Base-by-base conservation (phyloP, 2,329 filamentous ascomycete genomes). In the Colletotrichum brevisporum region DNA sequence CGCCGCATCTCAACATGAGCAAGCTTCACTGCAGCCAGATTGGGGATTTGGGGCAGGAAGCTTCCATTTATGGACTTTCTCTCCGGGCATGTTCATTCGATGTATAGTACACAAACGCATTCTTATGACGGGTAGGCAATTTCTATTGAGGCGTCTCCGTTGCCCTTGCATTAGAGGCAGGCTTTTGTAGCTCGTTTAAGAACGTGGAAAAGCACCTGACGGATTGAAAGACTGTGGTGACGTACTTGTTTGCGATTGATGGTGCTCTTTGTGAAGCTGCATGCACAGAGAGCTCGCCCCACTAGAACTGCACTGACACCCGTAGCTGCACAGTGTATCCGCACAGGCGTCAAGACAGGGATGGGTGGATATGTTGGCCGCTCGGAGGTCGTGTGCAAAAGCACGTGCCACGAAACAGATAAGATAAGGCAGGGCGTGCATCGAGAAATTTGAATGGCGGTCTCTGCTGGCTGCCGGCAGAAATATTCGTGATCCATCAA, bases 401-500 rank as follows among this genome's bases (percentile, higher is more conserved):
- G 66, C 66, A 69, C 61, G 61, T 69, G 66, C 66, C 55, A 43
- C n/a, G 18, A 8, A 15, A 1, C 27, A 12, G 66, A 69, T 69
- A 69, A 69, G 66, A 69, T 69, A 69, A 69, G 31, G 31, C 31
- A 36, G 31, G 2, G 31, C 18, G 45, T n/a, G 43, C 41, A 50
- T 48, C 9, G 41, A 43, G 41, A 63, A 66, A 27, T 26, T 18
- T 47, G 24, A 47, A 10, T 12, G 73, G 82, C 81, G 82, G 82
- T 83, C 8, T 0, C 0, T 36, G 31, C 31, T 36, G 31, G 31
- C 6, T 36, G 5, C 0, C 16, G 82, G 82, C 82, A 84, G 77
- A 84, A 84, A 80, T 77, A 74, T 75, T 78, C 74, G 70, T 13
- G 65, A 72, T 73, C 72, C 69, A 64, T 71, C 71, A 72, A 39